phyloP scores from a whole-genome alignment of 768 basidiomycete genomes.

The Leccinum imitatum region DNA sequence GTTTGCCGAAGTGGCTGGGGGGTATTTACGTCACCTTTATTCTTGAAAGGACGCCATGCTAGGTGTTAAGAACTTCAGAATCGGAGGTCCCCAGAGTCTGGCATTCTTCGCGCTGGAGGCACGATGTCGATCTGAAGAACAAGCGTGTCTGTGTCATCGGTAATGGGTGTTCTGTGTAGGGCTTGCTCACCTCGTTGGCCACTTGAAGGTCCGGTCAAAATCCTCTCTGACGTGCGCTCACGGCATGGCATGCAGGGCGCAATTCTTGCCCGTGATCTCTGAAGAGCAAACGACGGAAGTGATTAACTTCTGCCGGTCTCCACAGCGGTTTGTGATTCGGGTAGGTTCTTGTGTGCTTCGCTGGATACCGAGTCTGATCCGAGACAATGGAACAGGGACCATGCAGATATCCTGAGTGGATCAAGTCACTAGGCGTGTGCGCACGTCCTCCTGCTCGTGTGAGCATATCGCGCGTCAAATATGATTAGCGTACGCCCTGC shows the following conservation, averaged over 20 bases:
- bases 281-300: constrained; percentile 48
- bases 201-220: neutral
- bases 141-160: constrained; percentile 58
- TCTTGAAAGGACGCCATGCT: neutral
- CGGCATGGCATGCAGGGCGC: constrained; percentile 43
- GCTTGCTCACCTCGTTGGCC: constrained; percentile 15
- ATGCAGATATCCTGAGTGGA: constrained; percentile 1
- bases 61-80: constrained; percentile 34
- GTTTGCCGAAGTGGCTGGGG: neutral
- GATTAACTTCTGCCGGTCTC: constrained; percentile 59
- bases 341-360: constrained; percentile 33
- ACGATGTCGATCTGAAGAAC: constrained; percentile 53
- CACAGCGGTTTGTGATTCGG: constrained; percentile 47
- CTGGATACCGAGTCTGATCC: neutral
- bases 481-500: constrained; percentile 35
- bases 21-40: constrained; percentile 3
- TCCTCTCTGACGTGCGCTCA: constrained; percentile 7
- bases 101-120: constrained; percentile 58
- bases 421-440: constrained; percentile 2
- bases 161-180: constrained; percentile 60
- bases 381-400: neutral
- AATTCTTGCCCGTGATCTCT: constrained; percentile 55
- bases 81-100: constrained; percentile 36
- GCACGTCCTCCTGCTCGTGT: neutral
- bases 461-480: constrained; percentile 43